Conservation (phyloP, 2,329 filamentous ascomycete species). For the Penicillium sclerotigenum region DNA sequence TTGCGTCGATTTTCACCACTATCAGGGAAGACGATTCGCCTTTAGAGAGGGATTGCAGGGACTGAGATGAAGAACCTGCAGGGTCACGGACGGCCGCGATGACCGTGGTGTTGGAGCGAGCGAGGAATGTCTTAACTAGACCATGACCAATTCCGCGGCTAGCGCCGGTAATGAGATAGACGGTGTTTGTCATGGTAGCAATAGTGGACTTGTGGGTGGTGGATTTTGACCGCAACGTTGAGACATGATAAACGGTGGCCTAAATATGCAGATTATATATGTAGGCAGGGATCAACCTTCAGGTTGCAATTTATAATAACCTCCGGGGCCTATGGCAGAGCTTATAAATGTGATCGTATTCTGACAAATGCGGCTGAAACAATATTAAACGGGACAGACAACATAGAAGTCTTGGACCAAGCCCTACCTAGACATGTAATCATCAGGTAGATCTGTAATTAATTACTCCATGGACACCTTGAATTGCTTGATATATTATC, state of each 20-base stretch:
- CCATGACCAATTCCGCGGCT: conserved; percentile 7
- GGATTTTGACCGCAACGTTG: not conserved
- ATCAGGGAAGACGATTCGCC: conserved; percentile 39
- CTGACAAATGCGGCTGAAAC: too few species aligned
- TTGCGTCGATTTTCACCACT: conserved; percentile 45
- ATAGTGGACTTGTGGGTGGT: not conserved
- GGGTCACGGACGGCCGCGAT: conserved; percentile 1
- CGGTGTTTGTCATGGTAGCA: not conserved
- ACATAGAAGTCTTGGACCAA: too few species aligned
- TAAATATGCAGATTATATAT: not conserved
- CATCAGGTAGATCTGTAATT: too few species aligned
- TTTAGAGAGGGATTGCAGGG: conserved; percentile 30
- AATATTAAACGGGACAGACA: too few species aligned
- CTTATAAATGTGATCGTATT: not conserved
- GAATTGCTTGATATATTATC: too few species aligned
- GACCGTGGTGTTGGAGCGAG: not conserved
- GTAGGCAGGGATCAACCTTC: too few species aligned
- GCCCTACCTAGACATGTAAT: too few species aligned
- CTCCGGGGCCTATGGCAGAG: too few species aligned
- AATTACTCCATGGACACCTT: too few species aligned
- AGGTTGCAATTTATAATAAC: not conserved
- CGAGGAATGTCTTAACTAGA: not conserved
- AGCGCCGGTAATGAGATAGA: not conserved
- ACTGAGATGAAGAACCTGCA: not conserved
- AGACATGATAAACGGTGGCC: not conserved